Base-by-base conservation (phyloP, 495 filamentous ascomycete genomes). In the Aspergillus leporis region DNA sequence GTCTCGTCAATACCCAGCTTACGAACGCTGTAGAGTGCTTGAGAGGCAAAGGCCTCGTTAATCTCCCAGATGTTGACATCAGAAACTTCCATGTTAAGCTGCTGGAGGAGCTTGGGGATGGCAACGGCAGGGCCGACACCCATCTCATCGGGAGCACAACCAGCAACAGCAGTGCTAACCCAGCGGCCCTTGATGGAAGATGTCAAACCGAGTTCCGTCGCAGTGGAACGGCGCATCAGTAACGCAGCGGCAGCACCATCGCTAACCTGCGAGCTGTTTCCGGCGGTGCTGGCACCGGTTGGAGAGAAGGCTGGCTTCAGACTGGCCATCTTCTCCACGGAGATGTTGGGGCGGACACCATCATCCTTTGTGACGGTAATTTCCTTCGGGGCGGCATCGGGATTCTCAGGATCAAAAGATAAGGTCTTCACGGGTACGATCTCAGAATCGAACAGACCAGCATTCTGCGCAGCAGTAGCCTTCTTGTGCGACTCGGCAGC, bases 11-110 rank as follows among this genome's bases (percentile, higher is more conserved):
- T 83, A 9, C 90, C 90, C 18, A 96, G 75, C 72, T 87, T 82
- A 62, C 90, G 75, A 34, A 91, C 70, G 66, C 88, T 93, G 76
- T 95, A 90, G 10, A 97, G 69, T 13, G 90, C 87, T 76, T 97
- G 93, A 54, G 87, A 90, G 4, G 93, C 93, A 74, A 96, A 97
- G 19, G 93, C 92, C 81, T 97, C 93, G 72, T 97, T 97, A 70
- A 97, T 87, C 81, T 97, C 93, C 92, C 92, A 97, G n/a, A 93
- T 76, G 6, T 87, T 83, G 0, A 97, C 87, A 50, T 97, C 90
- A 10, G 78, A 74, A 6, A 77, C 85, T 50, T 66, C 65, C 36
- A 96, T 59, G 18, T 86, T 90, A 10, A 88, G 79, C 55, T 81
- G 79, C 49, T 80, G 67, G 19, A 96, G 75, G 43, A 96, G 78